Evolutionary conservation across 345 rosid species (phyloP), one percentile per base, ranked within the genome.

Genomic region (Syzygium oleosum): DNA sequence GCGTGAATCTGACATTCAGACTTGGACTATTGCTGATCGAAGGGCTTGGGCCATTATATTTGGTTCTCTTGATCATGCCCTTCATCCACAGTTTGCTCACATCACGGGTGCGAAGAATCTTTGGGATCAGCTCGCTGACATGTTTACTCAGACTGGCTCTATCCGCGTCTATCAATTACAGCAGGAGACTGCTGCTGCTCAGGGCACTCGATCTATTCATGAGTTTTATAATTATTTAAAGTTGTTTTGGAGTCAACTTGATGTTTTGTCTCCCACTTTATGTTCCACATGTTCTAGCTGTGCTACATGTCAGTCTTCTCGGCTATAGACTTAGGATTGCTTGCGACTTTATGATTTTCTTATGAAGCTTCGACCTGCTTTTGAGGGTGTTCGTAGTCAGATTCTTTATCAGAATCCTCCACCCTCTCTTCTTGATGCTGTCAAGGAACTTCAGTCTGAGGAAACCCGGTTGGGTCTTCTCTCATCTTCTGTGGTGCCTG

Each of bases 271-370:
- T 22, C 61, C 61, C n/a, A 53, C 22, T 55, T 56, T 56, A 56
- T 56, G 27, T 56, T 22, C 61, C 12, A 9, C 2, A 56, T 22
- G 12, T 56, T 56, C 12, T 56, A 22, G 61, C 0, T 22, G 9
- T 56, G 61, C 12, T 12, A 56, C 12, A 56, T 56, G 61, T 56
- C 61, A 4, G 5, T 56, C 0, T 56, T 56, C 27, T 56, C 27
- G 0, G 12, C 11, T 55, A 2, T 0, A 21, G 12, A 55, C 2
- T 55, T 0, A 16, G 8, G 55, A 53, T 53, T 0, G 3, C 55
- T 0, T 53, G 7, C 55, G 22, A 53, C 55, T 17, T 53, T 53
- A 53, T 17, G 22, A 53, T 53, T 53, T 17, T 53, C 55, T 17
- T 53, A 53, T 53, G 55, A 53, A 17, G 1, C 55, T 53, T 0